phyloP scores from a whole-genome alignment of 2,329 filamentous ascomycete genomes.

The Verticillium nonalfalfae region DNA sequence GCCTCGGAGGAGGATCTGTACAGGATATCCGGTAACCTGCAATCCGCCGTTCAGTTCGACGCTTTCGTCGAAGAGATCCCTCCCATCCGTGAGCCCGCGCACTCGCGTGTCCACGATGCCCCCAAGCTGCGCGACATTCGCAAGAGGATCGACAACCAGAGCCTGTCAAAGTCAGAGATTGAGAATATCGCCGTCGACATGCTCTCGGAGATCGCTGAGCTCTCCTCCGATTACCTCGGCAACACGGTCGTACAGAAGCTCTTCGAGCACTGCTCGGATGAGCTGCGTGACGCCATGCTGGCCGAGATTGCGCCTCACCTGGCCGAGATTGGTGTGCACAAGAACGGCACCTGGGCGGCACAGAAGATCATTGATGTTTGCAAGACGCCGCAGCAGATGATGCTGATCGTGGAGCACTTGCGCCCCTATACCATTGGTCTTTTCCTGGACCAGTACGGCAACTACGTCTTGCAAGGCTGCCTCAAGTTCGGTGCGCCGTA shows the following conservation, averaged over 20 bases:
- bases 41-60: conserved; percentile 69
- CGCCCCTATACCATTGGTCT: conserved; percentile 82
- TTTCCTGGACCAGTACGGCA: conserved; percentile 96
- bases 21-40: conserved; percentile 67
- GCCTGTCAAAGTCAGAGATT: conserved; percentile 77
- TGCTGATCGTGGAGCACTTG: conserved; percentile 75
- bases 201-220: conserved; percentile 92
- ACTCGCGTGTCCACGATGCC: conserved; percentile 85
- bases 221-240: conserved; percentile 91
- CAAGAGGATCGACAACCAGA: conserved; percentile 95
- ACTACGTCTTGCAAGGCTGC: conserved; percentile 96
- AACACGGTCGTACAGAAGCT: conserved; percentile 99
- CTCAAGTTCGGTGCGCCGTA: conserved; percentile 83
- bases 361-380: conserved; percentile 99
- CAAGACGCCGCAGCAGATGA: conserved; percentile 77
- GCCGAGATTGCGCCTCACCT: conserved; percentile 81
- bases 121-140: conserved; percentile 92
- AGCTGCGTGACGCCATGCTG: conserved; percentile 87
- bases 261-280: conserved; percentile 92
- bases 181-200: conserved; percentile 89
- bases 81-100: conserved; percentile 79
- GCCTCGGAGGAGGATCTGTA: conserved; percentile 71
- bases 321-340: conserved; percentile 95
- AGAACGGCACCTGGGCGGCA: conserved; percentile 98
- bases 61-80: conserved; percentile 78